Base-by-base conservation (phyloP, 306 rosid species). In the Urtica urens region DNA sequence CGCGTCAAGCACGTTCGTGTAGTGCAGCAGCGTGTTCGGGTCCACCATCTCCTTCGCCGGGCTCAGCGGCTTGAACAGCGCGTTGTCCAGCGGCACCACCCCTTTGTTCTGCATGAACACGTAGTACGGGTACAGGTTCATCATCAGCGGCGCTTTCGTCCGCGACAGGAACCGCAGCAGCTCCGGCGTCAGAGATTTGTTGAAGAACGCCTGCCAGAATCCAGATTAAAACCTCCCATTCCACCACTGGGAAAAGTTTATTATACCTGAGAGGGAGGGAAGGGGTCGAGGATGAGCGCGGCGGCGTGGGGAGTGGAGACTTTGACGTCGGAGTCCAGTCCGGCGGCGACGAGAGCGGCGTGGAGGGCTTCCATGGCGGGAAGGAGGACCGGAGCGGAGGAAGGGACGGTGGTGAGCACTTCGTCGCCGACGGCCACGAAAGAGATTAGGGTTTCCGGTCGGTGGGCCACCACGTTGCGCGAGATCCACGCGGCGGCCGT, bases 261-360 rank as follows among this genome's bases (percentile, higher is more conserved):
- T n/a, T n/a, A n/a, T n/a, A n/a, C n/a, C 44, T 87, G 96, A 6
- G 96, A 87, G 4, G 96, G 96, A 2, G 96, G 96, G 40, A 87
- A 87, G 2, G 96, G 79, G 51, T 82, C 75, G 0, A 75, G 73
- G 38, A 87, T 67, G 2, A 82, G 42, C 4, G 92, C 70, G 0
- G 92, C 82, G 0, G 96, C 71, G 43, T 71, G 83, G 2, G 96
- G 94, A 38, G 96, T 82, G 3, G 96, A 87, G 53, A 87, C 49
- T 39, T 53, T 63, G 57, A 87, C 63, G 37, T 64, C 50, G 49
- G 58, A 54, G 10, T 82, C 78, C 17, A 87, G 86, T 2, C 80
- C 78, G 0, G 79, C 67, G 13, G 80, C 67, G 9, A 80, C 93
- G 19, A 82, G 63, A 16, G 92, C 92, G 29, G 43, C 39, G 64